Evolutionary conservation across 192 early-diverging fungal genomes (phyloP).

Genomic region (Backusella circina): DNA sequence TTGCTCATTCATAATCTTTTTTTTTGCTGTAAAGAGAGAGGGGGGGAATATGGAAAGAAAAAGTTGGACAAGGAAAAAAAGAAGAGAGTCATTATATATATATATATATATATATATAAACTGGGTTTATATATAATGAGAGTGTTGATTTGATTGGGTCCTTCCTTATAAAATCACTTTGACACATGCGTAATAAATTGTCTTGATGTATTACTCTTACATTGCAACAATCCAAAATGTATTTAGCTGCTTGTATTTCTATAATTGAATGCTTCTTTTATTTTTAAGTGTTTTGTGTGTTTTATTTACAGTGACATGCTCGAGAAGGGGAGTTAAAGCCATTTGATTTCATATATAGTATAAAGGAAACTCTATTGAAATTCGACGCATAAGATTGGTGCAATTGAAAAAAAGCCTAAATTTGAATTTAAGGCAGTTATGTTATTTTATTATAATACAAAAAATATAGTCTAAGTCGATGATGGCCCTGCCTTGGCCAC

Average conservation of each 20-base stretch:
- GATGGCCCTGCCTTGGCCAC: constrained; percentile 30
- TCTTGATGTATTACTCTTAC: no score
- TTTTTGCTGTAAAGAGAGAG: no score
- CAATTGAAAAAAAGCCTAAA: neutral
- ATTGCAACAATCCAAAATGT: no score
- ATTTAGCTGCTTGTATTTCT: neutral
- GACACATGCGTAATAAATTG: neutral
- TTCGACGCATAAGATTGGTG: neutral
- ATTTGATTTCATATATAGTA: no score
- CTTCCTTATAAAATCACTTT: neutral
- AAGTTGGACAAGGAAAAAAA: neutral
- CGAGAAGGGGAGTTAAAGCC: neutral
- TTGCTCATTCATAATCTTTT: constrained; percentile 3
- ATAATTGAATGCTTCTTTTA: neutral
- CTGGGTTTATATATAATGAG: neutral
- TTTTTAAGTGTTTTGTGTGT: no score
- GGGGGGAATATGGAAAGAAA: neutral
- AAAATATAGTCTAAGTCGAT: neutral
- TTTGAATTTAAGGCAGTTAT: neutral
- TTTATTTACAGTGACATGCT: neutral
- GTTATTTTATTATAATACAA: neutral
- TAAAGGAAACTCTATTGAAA: neutral
- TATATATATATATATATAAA: neutral
- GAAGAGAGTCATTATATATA: neutral
- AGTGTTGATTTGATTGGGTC: neutral